These are phyloP conservation scores for Cordyceps tenuipes DNA, from an alignment of 2,329 filamentous ascomycete species.

Conservation along the genomic window DNA sequence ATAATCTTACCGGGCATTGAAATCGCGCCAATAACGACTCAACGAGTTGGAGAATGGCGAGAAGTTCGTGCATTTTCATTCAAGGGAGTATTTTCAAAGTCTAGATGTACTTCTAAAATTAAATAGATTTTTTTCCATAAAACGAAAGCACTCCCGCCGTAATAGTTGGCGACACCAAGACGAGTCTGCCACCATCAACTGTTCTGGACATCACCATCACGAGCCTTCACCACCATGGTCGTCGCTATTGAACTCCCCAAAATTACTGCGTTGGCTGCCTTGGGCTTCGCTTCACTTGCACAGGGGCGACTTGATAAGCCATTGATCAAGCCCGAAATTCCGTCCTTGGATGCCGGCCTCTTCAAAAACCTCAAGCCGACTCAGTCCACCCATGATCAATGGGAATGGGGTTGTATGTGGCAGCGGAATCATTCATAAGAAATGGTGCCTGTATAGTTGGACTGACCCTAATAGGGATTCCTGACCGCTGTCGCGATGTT, in stretches of 20 bases:
- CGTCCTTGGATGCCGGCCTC: slow-evolving; percentile 18
- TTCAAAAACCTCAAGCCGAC: slow-evolving; percentile 11
- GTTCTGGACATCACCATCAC: too few relatives aligned
- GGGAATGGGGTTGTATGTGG: slow-evolving; percentile 16
- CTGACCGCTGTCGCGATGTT: neutral
- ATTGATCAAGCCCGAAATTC: slow-evolving; percentile 18
- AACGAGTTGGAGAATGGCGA: too few relatives aligned
- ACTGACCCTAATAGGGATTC: slow-evolving; percentile 14
- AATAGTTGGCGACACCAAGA: too few relatives aligned
- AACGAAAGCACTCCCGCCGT: neutral
- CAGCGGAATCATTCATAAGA: too few relatives aligned
- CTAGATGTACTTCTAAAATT: neutral
- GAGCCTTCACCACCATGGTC: too few relatives aligned
- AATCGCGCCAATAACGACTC: neutral
- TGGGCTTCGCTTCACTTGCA: neutral
- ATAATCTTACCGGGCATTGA: neutral
- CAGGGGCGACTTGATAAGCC: neutral
- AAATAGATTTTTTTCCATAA: neutral
- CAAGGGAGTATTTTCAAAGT: too few relatives aligned
- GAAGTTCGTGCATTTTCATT: too few relatives aligned
- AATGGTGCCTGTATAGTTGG: too few relatives aligned
- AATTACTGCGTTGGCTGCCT: neutral
- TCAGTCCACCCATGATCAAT: slow-evolving; percentile 14
- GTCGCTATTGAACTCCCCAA: neutral
- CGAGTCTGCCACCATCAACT: too few relatives aligned